Base-by-base conservation (phyloP, 345 rosid genomes). In the Physaria fendleri region DNA sequence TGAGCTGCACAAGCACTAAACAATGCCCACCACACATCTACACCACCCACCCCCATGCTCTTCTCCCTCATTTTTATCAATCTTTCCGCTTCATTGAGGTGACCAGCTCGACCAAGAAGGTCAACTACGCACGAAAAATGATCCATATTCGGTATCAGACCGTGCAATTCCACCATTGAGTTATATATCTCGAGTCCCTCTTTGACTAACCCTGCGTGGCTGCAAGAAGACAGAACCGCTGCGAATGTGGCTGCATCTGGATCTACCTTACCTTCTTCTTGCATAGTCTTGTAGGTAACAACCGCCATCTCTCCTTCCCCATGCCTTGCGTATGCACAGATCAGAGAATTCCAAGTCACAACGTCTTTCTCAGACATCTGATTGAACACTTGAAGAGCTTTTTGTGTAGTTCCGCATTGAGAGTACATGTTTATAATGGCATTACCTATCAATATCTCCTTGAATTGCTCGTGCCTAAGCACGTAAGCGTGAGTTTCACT, bases 1-100 rank as follows among this genome's bases (percentile, higher is more conserved):
- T 83, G 82, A 67, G 85, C 76, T 29, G 85, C 88, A 71, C 92
- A 89, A 54, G 92, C 87, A 72, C 92, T 84, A 16, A 85, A 77
- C 75, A 89, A 71, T 34, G 75, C 74, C 92, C 92, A 83, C 77
- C 67, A 78, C 38, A 77, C 63, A 54, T 68, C 66, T 23, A 87
- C 71, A 8, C 65, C 53, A 30, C 41, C 64, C 46, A 71, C 64
- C 46, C 72, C 77, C 11, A 69, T 47, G 16, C 72, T 56, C 52
- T 65, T 49, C 35, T 63, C 69, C 13, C 70, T 60, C 6, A 83
- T 68, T 5, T 30, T 58, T 25, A 57, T 52, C 34, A 80, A 55
- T 29, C 40, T 74, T 73, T 78, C 89, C 0, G 84, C 83, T 64
- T 86, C 87, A 43, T 77, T 75, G n/a, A 89, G 81, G 72, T 77